phyloP scores from a whole-genome alignment of 208 protist genomes.

The Ichthyophonus hoferi region DNA sequence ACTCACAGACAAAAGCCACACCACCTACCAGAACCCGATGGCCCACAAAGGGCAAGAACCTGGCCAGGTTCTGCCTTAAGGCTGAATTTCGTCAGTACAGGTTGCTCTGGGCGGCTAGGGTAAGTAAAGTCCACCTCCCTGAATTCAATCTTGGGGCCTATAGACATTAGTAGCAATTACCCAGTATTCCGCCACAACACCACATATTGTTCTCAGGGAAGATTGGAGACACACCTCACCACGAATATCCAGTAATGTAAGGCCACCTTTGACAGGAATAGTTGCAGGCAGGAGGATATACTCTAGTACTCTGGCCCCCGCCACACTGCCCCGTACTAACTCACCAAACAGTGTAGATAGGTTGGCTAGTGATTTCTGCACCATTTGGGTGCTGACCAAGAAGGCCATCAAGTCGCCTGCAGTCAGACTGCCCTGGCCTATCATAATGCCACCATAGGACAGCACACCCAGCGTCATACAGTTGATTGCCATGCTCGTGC shows the following conservation, averaged over 20 bases:
- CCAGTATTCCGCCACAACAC: not conserved
- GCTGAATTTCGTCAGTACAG: slow-evolving; percentile 47
- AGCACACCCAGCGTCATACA: slow-evolving; percentile 28
- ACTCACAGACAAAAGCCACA: no score
- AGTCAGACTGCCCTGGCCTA: not conserved
- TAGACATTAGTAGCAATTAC: not conserved
- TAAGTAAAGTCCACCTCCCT: slow-evolving; percentile 58
- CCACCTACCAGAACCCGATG: not conserved
- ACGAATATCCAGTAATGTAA: not conserved
- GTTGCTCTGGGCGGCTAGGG: slow-evolving; percentile 7
- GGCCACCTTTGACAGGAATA: slow-evolving; percentile 15
- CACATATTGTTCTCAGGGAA: no score
- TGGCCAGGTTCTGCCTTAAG: not conserved
- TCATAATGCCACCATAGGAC: slow-evolving; percentile 11
- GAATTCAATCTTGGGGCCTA: slow-evolving; percentile 52
- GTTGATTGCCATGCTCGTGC: slow-evolving; percentile 41
- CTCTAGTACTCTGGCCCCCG: slow-evolving; percentile 26
- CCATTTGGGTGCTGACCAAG: slow-evolving; percentile 26
- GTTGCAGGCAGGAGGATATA: not conserved
- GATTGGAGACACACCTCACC: not conserved
- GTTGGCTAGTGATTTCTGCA: slow-evolving; percentile 20
- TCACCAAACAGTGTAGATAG: slow-evolving; percentile 40
- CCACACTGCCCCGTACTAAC: slow-evolving; percentile 23
- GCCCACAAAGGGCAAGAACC: slow-evolving; percentile 26
- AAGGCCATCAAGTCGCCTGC: slow-evolving; percentile 39